Base-by-base conservation (phyloP, 176 grass and related monocot species). In the Oryza glumipatula region DNA sequence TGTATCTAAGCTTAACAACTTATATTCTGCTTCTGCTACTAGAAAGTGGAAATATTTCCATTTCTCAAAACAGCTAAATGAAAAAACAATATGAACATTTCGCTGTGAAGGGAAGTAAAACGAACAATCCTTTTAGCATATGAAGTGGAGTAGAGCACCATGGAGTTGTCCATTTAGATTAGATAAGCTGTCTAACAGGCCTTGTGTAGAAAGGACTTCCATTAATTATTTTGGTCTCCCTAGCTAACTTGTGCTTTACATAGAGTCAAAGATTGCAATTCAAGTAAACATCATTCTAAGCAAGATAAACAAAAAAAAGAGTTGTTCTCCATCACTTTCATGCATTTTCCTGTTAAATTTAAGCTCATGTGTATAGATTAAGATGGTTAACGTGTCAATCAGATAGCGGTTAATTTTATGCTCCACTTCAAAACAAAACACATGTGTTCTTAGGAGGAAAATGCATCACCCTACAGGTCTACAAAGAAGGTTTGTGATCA, bases 131-230 rank as follows among this genome's bases (percentile, higher is more conserved):
- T 68, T 6, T 11, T 14, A 21, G 22, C 68, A 46, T 36, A 43
- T 52, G 63, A 32, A 88, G 76, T 84, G 64, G 26, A 84, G 86
- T 83, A 45, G 61, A 48, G 87, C 76, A 14, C 61, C 51, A 70
- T 76, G 39, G 67, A 68, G 45, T 3, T 9, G 22, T 69, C 24
- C 68, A 19, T 19, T 7, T 82, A 19, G 3, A 26, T 47, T 13
- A 44, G 17, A 17, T 63, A 4, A 11, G 11, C 49, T 44, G 12
- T 68, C 24, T 6, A 30, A 38, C 36, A 30, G 14, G 41, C 61
- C 76, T 47, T 49, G 60, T 64, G 48, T 17, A 28, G 5, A 51
- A 52, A 45, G 35, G 66, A 28, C 61, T 68, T 64, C 7, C 6
- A 65, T 76, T 84, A 30, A 56, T 56, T 56, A 56, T 56, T 26